These are phyloP conservation scores for Fusarium sulawesiense DNA, from an alignment of 2,329 filamentous ascomycete genomes.

Conservation along the genomic window DNA sequence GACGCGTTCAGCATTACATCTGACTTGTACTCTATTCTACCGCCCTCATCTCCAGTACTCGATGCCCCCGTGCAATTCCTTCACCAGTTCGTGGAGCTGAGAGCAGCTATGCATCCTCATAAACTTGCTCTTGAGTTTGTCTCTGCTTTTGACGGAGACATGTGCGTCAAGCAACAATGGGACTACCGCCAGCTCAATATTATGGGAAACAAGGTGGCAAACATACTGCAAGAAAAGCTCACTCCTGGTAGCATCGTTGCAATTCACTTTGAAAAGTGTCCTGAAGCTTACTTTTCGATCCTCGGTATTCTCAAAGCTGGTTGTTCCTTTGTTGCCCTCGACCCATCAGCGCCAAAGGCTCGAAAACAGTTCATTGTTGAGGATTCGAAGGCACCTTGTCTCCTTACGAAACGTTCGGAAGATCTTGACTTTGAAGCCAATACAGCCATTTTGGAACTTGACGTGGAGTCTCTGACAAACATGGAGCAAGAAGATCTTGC, in stretches of 20 bases:
- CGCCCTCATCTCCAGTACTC: conserved; percentile 69
- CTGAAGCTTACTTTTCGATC: conserved; percentile 85
- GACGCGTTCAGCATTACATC: conserved; percentile 50
- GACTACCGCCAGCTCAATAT: conserved; percentile 78
- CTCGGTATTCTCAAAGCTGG: conserved; percentile 85
- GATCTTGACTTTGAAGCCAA: conserved; percentile 50
- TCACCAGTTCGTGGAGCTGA: conserved; percentile 81
- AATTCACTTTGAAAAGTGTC: conserved; percentile 85
- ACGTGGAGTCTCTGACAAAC: conserved; percentile 47
- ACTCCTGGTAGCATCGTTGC: conserved; percentile 73
- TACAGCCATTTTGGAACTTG: conserved; percentile 50
- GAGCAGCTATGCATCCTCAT: conserved; percentile 66
- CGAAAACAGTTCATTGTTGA: conserved; percentile 81
- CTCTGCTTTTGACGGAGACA: conserved; percentile 61
- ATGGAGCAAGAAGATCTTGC: conserved; percentile 23
- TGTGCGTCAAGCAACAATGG: conserved; percentile 68
- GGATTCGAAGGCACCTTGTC: conserved; percentile 74
- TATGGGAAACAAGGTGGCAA: conserved; percentile 78
- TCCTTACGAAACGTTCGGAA: conserved; percentile 65
- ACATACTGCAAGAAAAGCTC: conserved; percentile 66
- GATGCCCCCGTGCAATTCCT: conserved; percentile 69
- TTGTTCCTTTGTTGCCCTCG: conserved; percentile 83
- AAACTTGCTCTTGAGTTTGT: conserved; percentile 82
- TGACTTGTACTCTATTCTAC: conserved; percentile 71
- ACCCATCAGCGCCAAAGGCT: conserved; percentile 76